Base-by-base conservation (phyloP, 2,329 filamentous ascomycete genomes). In the Aspergillus ibericus region DNA sequence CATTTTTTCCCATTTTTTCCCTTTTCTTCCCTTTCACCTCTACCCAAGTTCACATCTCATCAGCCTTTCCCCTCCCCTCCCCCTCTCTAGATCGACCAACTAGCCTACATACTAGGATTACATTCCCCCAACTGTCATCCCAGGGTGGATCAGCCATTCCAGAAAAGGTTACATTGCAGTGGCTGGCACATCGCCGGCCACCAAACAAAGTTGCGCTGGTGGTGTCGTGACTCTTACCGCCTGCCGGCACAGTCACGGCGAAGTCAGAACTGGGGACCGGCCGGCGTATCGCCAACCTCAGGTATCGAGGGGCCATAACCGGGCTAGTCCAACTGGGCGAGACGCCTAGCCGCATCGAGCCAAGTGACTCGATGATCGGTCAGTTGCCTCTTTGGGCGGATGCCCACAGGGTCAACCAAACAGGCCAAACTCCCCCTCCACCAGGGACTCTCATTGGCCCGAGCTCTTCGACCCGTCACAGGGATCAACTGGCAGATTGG, bases 391-490 rank as follows among this genome's bases (percentile, higher is more conserved):
- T 32, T 29, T 18, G n/a, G 36, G 36, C 15, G 3, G n/a, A 18
- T 18, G 16, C 36, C 6, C 7, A 40, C 36, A 40, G 36, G 8
- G 36, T 18, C 36, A 32, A 10, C 9, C 29, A 32, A 32, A 32
- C 29, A 32, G 29, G 29, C 29, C 29, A 32, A 32, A 32, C 29
- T 32, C 29, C 29, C 12, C 20, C 15, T 15, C 52, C 27, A 35
- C 40, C 20, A 13, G 16, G 38, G 32, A 15, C 22, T 35, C 25
- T 52, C 20, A 55, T 55, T 52, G 56, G 56, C 4, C 35, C 16
- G n/a, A 25, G 34, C 51, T 22, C 42, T 15, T 16, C 35, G 56
- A 59, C 52, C 52, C 36, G 53, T 55, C 57, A 59, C 38, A 13
- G 27, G 40, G 49, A 50, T 54, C 51, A 44, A 47, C 42, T 53